Evolutionary conservation across 2,329 filamentous ascomycete species (phyloP), one percentile per base, ranked within the genome.

Genomic region (Fusarium chaquense): DNA sequence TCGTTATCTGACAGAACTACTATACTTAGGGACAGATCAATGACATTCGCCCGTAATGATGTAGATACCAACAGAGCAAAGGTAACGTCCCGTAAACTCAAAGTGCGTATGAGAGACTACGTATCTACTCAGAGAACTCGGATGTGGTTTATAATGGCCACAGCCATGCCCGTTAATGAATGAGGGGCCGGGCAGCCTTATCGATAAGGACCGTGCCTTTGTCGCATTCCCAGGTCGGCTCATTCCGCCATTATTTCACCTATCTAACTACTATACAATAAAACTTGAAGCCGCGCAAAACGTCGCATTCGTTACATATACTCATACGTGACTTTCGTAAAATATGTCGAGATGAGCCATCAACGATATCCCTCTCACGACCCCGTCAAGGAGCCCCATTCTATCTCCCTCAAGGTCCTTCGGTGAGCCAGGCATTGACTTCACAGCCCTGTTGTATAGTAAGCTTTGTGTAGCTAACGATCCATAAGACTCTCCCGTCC

Each of bases 361-460:
- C 86, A 88, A 77, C 79, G 85, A 71, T 87, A 86, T 71, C 82
- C 85, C 10, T 87, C 86, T 16, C 83, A 86, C 60, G 87, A 89
- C 63, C 81, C 83, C 4, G 79, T 86, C 64, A 93, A 93, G 79
- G 92, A 94, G 80, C 91, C 92, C 38, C 92, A 94, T 80, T 89
- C 90, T 22, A 88, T 94, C 46, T 94, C 91, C 53, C 83, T 94
- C 55, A 95, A 94, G 83, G 92, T 92, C 51, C 83, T 92, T 38
- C 83, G 90, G 90, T 90, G 82, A 70, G 78, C 61, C 64, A 52
- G 20, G 36, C 18, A 49, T 30, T 51, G 40, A 46, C 32, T 28
- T 43, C 38, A 35, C 30, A 13, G 30, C 30, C 46, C 24, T n/a
- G 47, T 15, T 32, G 20, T 46, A 36, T 15, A 26, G 22, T 46